Evolutionary conservation across 768 basidiomycete genomes (phyloP), one percentile per base, ranked within the genome.

Genomic region (Mycena epipterygia): DNA sequence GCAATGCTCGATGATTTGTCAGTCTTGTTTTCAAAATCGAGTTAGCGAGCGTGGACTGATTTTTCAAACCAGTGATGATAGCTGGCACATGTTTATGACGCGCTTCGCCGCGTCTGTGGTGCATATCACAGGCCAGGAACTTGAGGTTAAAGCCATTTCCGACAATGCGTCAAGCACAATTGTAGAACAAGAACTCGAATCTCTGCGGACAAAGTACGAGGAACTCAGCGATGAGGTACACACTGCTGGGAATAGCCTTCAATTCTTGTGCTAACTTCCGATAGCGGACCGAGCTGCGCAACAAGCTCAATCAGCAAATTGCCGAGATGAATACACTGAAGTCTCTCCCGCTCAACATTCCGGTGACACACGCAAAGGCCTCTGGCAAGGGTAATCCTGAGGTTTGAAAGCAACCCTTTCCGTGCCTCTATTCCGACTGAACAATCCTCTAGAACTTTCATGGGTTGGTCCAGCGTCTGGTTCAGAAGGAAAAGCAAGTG

Each of bases 401-500:
- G 84, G 93, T 89, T 74, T 57, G 82, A 70, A 32, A 30, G 30
- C 17, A n/a, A 55, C 51, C n/a, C 60, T 44, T 23, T 33, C 32
- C 12, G 72, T 70, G 27, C 58, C 21, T 65, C 21, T 73, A 21
- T 30, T 32, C 13, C 29, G 35, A 61, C 59, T 49, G 61, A 60
- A 13, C 33, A 2, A 3, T 14, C 39, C 5, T 52, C 64, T 51
- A 93, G 88, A 90, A 87, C 71, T 86, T 92, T 65, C 87, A 90
- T 70, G 94, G 93, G 2, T 76, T 97, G 23, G 89, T 95, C 12
- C 94, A 95, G 75, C 89, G 94, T 13, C 84, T 97, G 19, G 88
- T 93, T 4, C 88, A 91, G 77, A 96, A 95, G 78, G 96, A 98
- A 82, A 95, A 93, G 75, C 90, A 96, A 79, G 93, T 95, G 2